phyloP scores from a whole-genome alignment of 192 early-diverging fungal genomes.

The Backusella westeae region DNA sequence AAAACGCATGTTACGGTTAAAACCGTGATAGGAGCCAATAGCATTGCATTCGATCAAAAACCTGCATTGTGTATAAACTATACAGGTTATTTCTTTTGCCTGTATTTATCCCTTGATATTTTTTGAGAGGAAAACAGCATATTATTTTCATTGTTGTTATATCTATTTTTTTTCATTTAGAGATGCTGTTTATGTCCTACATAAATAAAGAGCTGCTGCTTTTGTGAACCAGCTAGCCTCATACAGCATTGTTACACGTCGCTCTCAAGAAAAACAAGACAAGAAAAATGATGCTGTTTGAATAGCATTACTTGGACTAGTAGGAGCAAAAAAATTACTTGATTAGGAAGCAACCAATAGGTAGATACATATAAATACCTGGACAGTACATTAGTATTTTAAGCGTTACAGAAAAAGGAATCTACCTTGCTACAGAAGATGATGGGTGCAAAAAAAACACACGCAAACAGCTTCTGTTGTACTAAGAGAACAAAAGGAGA shows the following conservation, averaged over 20 bases:
- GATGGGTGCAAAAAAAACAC: background rate
- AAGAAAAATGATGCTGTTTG: background rate
- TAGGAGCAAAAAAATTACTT: background rate
- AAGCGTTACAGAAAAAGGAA: background rate
- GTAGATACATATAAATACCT: background rate
- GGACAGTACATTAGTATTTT: too few relatives aligned
- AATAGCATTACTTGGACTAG: too few relatives aligned
- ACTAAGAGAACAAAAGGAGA: constrained; percentile 1
- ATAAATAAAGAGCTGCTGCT: background rate
- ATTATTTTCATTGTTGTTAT: background rate
- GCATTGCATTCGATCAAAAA: background rate
- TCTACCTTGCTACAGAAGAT: background rate
- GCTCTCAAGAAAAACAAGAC: background rate
- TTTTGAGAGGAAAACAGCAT: background rate
- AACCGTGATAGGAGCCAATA: constrained; percentile 6
- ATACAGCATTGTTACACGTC: background rate
- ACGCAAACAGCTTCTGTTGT: background rate
- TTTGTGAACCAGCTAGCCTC: background rate
- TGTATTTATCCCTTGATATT: background rate
- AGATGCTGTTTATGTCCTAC: background rate
- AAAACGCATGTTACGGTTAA: background rate
- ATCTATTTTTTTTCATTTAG: background rate
- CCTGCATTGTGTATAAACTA: background rate
- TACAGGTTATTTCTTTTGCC: background rate
- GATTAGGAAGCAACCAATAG: background rate